Base-by-base conservation (phyloP, 1,284 basidiomycete genomes). In the Melampsora larici-populina region DNA sequence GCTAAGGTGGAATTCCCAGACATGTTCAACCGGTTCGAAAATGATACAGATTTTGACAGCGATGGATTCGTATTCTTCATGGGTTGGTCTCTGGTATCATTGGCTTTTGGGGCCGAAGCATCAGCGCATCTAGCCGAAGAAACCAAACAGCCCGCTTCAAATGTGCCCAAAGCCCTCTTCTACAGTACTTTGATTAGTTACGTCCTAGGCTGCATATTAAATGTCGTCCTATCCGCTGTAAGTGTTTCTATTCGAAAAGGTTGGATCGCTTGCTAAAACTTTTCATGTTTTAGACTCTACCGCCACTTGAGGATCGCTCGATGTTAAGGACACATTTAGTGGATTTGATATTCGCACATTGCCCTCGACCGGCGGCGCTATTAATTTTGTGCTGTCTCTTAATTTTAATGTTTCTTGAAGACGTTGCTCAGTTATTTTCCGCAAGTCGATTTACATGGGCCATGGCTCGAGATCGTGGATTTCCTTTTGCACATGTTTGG, bases 381-480 rank as follows among this genome's bases (percentile, higher is more conserved):
- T 46, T 76, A 36, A 76, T 76, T 17, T 40, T 76, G 13, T 49
- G 65, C n/a, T 68, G 31, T 76, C 21, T 76, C 17, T 48, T 76
- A 15, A 11, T 68, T 17, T 51, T 76, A 4, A 76, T 76, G 73
- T 76, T 76, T 48, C 67, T 76, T 58, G 64, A 77, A 31, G 75
- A 77, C 15, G 36, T 77, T 11, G 75, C 75, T 18, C 75, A 77
- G 60, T 43, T 77, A 3, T 70, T 77, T 64, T 66, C 67, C 17
- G 75, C 75, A 5, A 77, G 75, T 55, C 66, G 75, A 0, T 77
- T 77, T 18, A 77, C 75, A 13, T 77, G 75, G 75, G 75, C 75
- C 1, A 26, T 77, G 60, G 75, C 75, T 6, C 75, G 75, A 3
- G 75, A 77, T 26, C 67, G 68, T 21, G 75, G 65, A 9, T 77